Base-by-base conservation (phyloP, 2,329 filamentous ascomycete genomes). In the Akanthomyces dipterigenus region DNA sequence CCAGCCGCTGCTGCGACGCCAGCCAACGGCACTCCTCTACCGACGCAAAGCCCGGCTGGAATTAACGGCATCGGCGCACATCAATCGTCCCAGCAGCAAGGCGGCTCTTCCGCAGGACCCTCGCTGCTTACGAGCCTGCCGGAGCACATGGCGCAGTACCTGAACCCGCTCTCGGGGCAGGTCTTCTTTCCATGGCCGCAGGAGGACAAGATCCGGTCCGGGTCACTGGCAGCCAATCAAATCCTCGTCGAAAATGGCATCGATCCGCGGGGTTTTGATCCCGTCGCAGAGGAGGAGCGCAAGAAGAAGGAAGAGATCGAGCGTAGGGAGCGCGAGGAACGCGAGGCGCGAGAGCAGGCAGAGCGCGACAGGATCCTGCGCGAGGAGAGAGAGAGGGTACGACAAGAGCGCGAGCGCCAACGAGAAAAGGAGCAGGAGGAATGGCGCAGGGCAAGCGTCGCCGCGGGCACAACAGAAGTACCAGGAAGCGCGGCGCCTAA, bases 131-230 rank as follows among this genome's bases (percentile, higher is more conserved):
- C 77, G 1, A 75, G 71, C 5, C 76, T 86, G 1, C 83, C 83
- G 1, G 75, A 79, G 36, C 72, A 76, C 57, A 74, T 83, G 63
- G 76, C 73, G 56, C 75, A 76, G 58, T 80, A 78, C 65, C 70
- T 85, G 50, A 86, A 88, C 67, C 82, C 84, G 0, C 72, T 81
- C 20, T 79, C 80, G 9, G 80, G 82, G 11, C 77, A 81, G 42
- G 70, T 78, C n/a, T 96, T 92, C 76, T 81, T 86, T 51, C 90
- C 91, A 1, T 96, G 90, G 90, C 90, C 90, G 0, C 79, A 78
- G 31, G 86, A 90, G 64, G 84, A 88, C 36, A 82, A 85, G 63
- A 90, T 95, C 64, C 82, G 85, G 36, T 76, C 78, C 18, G 90
- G 91, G 40, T 86, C 86, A 1, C 77, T 96, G 46, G 87, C 86